Evolutionary conservation across 164 flowering plant species (phyloP).

Genomic region (Nelumbo lutea): DNA sequence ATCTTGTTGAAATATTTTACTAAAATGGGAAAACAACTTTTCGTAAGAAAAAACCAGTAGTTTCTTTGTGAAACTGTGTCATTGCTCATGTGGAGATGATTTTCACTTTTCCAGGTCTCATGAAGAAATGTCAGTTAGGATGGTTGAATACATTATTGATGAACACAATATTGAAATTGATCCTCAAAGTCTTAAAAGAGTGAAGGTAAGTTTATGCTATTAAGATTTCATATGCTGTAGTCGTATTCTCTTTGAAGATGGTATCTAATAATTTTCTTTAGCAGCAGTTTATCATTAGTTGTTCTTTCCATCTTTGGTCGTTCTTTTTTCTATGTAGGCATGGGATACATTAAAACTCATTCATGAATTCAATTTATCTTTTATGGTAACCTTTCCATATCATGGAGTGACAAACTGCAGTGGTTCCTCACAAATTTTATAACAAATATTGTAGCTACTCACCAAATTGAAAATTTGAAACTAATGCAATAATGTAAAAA

Average conservation of each 20-base stretch:
- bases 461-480: too few species aligned
- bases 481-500: too few species aligned
- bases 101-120: slow-evolving; percentile 57
- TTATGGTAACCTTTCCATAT: too few species aligned
- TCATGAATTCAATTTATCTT: too few species aligned
- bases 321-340: too few species aligned
- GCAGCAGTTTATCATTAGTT: neutral
- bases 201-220: slow-evolving; percentile 51
- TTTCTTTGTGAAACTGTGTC: neutral
- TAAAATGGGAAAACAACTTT: neutral
- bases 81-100: neutral
- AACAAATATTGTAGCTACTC: too few species aligned
- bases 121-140: slow-evolving; percentile 78
- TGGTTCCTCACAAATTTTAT: too few species aligned
- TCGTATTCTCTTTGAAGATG: neutral
- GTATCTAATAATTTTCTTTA: neutral
- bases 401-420: too few species aligned
- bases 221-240: neutral
- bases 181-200: slow-evolving; percentile 46
- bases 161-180: slow-evolving; percentile 77
- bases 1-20: neutral
- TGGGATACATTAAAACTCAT: too few species aligned
- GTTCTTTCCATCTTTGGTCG: neutral
- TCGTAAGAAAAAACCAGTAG: neutral
- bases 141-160: slow-evolving; percentile 83